phyloP scores from a whole-genome alignment of 495 filamentous ascomycete genomes.

The Clohesyomyces aquaticus region DNA sequence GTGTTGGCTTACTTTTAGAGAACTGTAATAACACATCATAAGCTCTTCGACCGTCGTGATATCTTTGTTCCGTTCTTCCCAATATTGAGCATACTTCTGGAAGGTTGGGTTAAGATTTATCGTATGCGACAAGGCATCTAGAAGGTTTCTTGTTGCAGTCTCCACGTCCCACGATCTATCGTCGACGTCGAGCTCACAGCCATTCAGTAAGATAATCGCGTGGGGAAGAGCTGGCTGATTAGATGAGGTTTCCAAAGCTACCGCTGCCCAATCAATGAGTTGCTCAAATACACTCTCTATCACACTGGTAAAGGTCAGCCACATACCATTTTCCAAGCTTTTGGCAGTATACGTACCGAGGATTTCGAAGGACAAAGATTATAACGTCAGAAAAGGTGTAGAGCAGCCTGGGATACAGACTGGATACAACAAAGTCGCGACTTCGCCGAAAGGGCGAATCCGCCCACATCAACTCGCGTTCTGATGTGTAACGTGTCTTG shows the following conservation, averaged over 20 bases:
- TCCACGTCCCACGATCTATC: slow-evolving; percentile 55
- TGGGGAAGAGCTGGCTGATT: slow-evolving; percentile 62
- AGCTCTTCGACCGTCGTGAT: slow-evolving; percentile 55
- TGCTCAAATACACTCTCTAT: slow-evolving; percentile 47
- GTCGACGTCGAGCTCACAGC: slow-evolving; percentile 53
- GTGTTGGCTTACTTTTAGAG: slow-evolving; percentile 38
- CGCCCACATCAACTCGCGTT: slow-evolving; percentile 49
- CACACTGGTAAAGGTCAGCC: background rate
- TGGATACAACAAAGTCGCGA: slow-evolving; percentile 51
- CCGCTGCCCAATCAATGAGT: slow-evolving; percentile 51
- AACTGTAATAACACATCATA: slow-evolving; percentile 52
- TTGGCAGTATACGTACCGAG: slow-evolving; percentile 21
- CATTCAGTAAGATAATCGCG: slow-evolving; percentile 59
- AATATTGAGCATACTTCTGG: slow-evolving; percentile 45
- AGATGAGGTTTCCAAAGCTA: slow-evolving; percentile 55
- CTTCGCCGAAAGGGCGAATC: slow-evolving; percentile 48
- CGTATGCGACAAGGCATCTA: slow-evolving; percentile 35
- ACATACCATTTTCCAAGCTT: background rate
- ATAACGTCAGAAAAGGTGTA: slow-evolving; percentile 48
- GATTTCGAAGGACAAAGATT: slow-evolving; percentile 44
- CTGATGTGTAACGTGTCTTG: slow-evolving; percentile 14
- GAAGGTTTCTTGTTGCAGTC: slow-evolving; percentile 51
- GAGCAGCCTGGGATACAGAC: slow-evolving; percentile 59
- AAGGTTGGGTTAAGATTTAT: slow-evolving; percentile 21
- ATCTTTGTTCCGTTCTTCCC: slow-evolving; percentile 41